A percentile compares a stretch with the other conserved stretches of the same genome.
Evolutionary conservation across 306 rosid species (phyloP).

Genomic region (Astragalus glycyphyllos): DNA sequence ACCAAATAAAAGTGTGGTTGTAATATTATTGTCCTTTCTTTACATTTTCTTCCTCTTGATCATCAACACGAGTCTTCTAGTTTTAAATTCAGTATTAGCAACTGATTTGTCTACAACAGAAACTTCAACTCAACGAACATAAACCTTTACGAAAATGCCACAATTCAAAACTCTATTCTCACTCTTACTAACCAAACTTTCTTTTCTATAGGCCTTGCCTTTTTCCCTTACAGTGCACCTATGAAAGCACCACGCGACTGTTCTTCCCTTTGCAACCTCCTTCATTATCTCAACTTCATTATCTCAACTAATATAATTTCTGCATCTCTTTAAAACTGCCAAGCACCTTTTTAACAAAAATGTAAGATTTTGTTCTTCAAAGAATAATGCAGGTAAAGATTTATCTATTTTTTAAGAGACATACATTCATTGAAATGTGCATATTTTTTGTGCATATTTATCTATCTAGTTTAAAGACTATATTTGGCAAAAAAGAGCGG

Average conservation of each 20-base stretch:
- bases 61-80: not conserved
- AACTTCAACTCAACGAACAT: slow-evolving; percentile 64
- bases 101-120: slow-evolving; percentile 64
- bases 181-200: slow-evolving; percentile 58
- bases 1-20: too few species aligned
- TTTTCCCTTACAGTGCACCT: slow-evolving; percentile 57
- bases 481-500: too few species aligned
- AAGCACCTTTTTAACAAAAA: too few species aligned
- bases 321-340: too few species aligned
- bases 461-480: too few species aligned
- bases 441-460: too few species aligned
- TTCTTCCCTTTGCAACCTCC: slow-evolving; percentile 61
- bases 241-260: slow-evolving; percentile 35
- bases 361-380: too few species aligned
- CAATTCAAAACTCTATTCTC: slow-evolving; percentile 54
- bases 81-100: slow-evolving; percentile 30
- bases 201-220: slow-evolving; percentile 66
- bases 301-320: too few species aligned
- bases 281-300: slow-evolving; percentile 70
- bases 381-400: too few species aligned
- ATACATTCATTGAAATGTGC: too few species aligned
- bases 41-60: slow-evolving; percentile 23
- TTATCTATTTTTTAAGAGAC: too few species aligned
- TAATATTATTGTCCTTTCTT: slow-evolving; percentile 49
- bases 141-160: slow-evolving; percentile 56